Percentiles rank a stretch among this genome's conserved stretches.
Conservation (phyloP, 805 yeast genomes). For the Kodamaea nitidulidarum region DNA sequence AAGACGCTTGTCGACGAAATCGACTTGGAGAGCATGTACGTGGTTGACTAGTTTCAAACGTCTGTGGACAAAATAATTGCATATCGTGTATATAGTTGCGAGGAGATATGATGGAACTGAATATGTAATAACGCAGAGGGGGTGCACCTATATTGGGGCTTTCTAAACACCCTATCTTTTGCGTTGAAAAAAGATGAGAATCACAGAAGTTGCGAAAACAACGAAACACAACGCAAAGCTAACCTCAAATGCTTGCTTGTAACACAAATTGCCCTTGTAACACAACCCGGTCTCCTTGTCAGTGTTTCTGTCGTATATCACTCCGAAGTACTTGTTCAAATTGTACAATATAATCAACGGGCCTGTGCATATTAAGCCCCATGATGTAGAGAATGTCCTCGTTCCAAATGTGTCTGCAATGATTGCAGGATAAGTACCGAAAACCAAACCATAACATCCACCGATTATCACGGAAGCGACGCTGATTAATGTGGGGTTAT, state of each 20-base stretch:
- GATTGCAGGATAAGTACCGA: constrained; percentile 73
- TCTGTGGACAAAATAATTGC: too few relatives aligned
- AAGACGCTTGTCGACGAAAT: constrained; percentile 36
- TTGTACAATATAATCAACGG: constrained; percentile 53
- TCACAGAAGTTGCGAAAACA: constrained; percentile 19
- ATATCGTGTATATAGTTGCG: constrained; percentile 2
- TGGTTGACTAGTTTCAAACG: constrained; percentile 29
- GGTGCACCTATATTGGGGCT: too few relatives aligned
- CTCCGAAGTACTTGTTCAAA: constrained; percentile 55
- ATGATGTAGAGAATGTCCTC: constrained; percentile 61
- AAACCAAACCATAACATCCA: constrained; percentile 62
- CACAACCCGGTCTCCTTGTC: constrained; percentile 39
- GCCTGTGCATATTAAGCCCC: constrained; percentile 75
- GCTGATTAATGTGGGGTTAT: constrained; percentile 34
- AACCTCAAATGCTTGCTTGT: constrained; percentile 32
- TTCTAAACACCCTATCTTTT: constrained; percentile 4
- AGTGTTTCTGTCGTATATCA: constrained; percentile 45
- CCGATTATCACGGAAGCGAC: constrained; percentile 57
- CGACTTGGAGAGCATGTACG: constrained; percentile 41
- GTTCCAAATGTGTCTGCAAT: constrained; percentile 73
- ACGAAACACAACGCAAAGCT: constrained; percentile 28
- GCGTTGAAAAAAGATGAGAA: constrained; percentile 26
- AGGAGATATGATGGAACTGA: background rate
- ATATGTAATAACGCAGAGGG: too few relatives aligned
- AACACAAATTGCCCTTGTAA: constrained; percentile 34